Evolutionary conservation across 2,329 filamentous ascomycete genomes (phyloP).

Genomic region (Trematosphaeria pertusa): DNA sequence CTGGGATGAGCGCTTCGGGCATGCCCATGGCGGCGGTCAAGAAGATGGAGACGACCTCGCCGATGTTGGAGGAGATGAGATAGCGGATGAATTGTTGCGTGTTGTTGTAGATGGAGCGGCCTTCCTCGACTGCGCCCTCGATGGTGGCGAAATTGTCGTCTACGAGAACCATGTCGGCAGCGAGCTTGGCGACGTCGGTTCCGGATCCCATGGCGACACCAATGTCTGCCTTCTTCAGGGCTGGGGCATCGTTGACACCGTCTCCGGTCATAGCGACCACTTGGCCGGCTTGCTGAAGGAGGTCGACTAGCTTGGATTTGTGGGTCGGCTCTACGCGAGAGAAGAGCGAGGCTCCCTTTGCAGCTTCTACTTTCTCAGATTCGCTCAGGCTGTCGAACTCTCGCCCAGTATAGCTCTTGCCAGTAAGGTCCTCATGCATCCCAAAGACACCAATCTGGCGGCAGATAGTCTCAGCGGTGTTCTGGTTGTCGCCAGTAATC

Average conservation of each 20-base stretch:
- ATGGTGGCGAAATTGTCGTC: conserved; percentile 99
- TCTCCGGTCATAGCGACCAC: conserved; percentile 99
- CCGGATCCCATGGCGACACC: conserved; percentile 98
- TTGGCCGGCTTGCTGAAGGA: conserved; percentile 89
- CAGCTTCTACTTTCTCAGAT: conserved; percentile 80
- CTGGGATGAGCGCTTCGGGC: conserved; percentile 95
- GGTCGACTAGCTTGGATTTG: conserved; percentile 97
- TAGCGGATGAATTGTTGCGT: conserved; percentile 99
- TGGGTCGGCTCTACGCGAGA: conserved; percentile 94
- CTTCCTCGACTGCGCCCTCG: conserved; percentile 93
- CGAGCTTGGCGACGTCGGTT: conserved; percentile 95
- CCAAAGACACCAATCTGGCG: conserved; percentile 95
- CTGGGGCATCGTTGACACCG: conserved; percentile 97
- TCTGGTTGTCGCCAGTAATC: conserved; percentile 97
- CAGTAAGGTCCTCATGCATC: conserved; percentile 77
- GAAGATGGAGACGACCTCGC: conserved; percentile 99
- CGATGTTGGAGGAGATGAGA: conserved; percentile 98
- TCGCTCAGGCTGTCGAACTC: conserved; percentile 89
- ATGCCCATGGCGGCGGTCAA: conserved; percentile 94
- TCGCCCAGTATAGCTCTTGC: conserved; percentile 94
- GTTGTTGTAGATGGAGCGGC: conserved; percentile 98
- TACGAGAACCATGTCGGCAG: conserved; percentile 96
- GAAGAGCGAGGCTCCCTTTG: conserved; percentile 86
- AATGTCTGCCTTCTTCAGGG: conserved; percentile 98
- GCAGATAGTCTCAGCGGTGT: conserved; percentile 97